Evolutionary conservation across 495 filamentous ascomycete species (phyloP), one percentile per base, ranked within the genome.

Genomic region (Hypoxylon perforatum): DNA sequence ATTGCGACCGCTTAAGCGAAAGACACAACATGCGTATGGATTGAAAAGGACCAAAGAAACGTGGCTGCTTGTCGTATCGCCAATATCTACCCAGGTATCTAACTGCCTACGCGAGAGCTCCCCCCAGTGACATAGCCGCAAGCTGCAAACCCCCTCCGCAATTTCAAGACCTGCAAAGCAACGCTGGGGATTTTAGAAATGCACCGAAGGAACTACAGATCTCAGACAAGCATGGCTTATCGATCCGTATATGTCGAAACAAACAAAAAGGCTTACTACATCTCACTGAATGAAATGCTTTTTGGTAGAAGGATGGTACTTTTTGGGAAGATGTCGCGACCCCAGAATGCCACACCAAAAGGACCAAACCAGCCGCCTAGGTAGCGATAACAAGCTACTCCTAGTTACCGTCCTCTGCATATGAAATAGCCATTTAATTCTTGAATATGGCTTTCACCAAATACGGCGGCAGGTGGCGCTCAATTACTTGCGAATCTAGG

Each of bases 81-180:
- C n/a, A n/a, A n/a, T n/a, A n/a, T n/a, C n/a, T 38, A 38, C 35
- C 35, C 3, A 52, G 33, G 48, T 42, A 68, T 18, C 35, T 35
- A 21, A 14, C 15, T 14, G 42, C 17, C 30, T 62, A 33, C 53
- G 57, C 30, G 33, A 41, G 38, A 54, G 47, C 48, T 61, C n/a
- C n/a, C 50, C 44, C 28, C 28, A n/a, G 61, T 61, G 28, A 57
- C 61, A 57, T 64, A 22, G 56, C 50, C 61, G 55, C 51, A 25
- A 64, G 22, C 61, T 69, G 66, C 61, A 64, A 28, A 60, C 36
- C 56, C 25, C 66, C 66, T 64, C 61, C 39, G 56, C 56, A 69
- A 69, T 69, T 69, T 69, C 60, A 57, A 46, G 44, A 52, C 50
- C 56, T 69, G 50, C 66, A 69, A 61, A 30, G 61, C 61, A 61